Conservation (phyloP, 2,329 filamentous ascomycete species). For the Albophoma yamanashiensis region DNA sequence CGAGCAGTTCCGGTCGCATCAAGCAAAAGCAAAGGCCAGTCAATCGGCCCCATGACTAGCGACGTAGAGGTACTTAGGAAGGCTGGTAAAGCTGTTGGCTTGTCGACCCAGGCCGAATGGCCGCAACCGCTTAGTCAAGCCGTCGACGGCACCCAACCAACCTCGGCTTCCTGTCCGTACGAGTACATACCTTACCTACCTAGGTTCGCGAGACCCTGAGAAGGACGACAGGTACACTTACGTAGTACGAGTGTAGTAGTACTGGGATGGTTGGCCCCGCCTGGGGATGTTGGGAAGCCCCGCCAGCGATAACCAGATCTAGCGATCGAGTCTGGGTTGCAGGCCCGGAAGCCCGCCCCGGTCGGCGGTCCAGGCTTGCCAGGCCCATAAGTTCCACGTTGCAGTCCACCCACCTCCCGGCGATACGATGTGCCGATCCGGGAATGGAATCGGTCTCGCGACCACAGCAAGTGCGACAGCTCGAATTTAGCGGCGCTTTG, state of each 20-base stretch:
- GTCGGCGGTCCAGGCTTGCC: too few relatives aligned
- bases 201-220: background rate
- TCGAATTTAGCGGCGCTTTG: background rate
- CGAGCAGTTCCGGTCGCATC: background rate
- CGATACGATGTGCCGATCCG: background rate
- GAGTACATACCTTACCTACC: too few relatives aligned
- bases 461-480: background rate
- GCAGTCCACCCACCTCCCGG: background rate
- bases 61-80: background rate
- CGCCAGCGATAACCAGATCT: background rate
- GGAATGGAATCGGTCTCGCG: background rate
- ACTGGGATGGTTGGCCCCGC: background rate
- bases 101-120: background rate
- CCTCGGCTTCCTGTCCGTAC: too few relatives aligned
- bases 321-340: too few relatives aligned
- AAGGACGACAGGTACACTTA: background rate
- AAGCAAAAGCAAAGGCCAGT: background rate
- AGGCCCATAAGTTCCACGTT: too few relatives aligned
- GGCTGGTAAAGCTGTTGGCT: background rate
- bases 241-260: too few relatives aligned
- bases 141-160: background rate
- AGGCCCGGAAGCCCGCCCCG: too few relatives aligned
- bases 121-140: background rate
- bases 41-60: background rate
- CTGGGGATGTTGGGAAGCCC: background rate